Conservation (phyloP, 2,329 filamentous ascomycete species). For the Aspergillus persii region DNA sequence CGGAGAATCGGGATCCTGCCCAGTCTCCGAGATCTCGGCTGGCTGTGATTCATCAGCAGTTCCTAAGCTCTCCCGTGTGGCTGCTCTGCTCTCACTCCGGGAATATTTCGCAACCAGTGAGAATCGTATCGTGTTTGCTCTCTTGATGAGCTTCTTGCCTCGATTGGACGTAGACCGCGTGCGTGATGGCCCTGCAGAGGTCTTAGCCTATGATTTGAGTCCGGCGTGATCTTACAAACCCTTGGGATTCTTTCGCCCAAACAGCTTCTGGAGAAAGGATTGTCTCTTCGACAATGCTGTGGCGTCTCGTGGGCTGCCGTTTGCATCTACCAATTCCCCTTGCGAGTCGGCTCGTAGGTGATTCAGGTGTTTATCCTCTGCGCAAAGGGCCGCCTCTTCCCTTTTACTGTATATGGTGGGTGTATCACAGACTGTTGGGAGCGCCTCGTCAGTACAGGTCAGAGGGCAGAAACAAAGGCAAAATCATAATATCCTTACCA, state of each 20-base stretch:
- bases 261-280: slow-evolving; percentile 25
- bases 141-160: slow-evolving; percentile 27
- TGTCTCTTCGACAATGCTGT: slow-evolving; percentile 19
- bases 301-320: slow-evolving; percentile 4
- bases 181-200: slow-evolving; percentile 21
- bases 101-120: slow-evolving; percentile 26
- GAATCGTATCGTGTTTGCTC: slow-evolving; percentile 29
- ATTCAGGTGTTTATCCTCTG: slow-evolving; percentile 18
- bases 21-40: background rate
- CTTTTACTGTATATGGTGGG: slow-evolving; percentile 11
- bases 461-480: background rate
- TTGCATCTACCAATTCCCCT: slow-evolving; percentile 12
- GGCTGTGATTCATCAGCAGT: slow-evolving; percentile 7
- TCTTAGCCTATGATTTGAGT: slow-evolving; percentile 4
- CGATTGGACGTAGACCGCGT: slow-evolving; percentile 20
- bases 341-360: slow-evolving; percentile 6
- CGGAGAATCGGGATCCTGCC: slow-evolving; percentile 6
- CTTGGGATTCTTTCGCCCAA: slow-evolving; percentile 25
- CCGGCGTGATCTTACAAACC: slow-evolving; percentile 14
- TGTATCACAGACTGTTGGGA: slow-evolving; percentile 10
- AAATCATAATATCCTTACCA: slow-evolving; percentile 9
- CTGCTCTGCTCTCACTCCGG: slow-evolving; percentile 15
- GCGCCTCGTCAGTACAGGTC: background rate
- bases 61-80: slow-evolving; percentile 13
- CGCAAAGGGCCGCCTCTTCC: slow-evolving; percentile 16